These are phyloP conservation scores for Boletus pseudo-olivaceus DNA, from an alignment of 768 basidiomycete species.

Conservation along the genomic window DNA sequence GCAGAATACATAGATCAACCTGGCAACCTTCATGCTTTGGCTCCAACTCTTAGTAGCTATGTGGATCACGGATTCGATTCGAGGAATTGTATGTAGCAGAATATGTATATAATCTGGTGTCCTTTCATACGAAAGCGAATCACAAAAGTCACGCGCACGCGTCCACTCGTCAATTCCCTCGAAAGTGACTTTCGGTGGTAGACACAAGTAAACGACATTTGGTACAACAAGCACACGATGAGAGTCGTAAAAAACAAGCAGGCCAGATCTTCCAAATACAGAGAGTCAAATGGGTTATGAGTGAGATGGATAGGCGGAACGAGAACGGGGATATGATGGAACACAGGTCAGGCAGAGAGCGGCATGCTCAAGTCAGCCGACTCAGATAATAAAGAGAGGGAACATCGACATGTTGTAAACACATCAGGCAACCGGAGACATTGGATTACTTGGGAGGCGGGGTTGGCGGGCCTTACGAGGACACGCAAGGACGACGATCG, in stretches of 20 bases:
- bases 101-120: neutral
- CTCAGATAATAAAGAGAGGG: constrained; percentile 2
- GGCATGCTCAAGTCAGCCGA: neutral
- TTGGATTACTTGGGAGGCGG: constrained; percentile 41
- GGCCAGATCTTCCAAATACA: constrained; percentile 4
- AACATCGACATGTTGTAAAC: neutral
- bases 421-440: neutral
- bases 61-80: neutral
- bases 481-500: neutral
- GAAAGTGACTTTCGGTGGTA: too few relatives aligned
- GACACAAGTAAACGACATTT: neutral
- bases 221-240: neutral
- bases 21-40: neutral
- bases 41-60: neutral
- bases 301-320: neutral
- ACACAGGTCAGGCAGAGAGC: neutral
- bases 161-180: too few relatives aligned
- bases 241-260: neutral
- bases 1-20: too few relatives aligned
- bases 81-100: too few relatives aligned
- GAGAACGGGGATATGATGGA: neutral
- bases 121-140: neutral
- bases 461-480: constrained; percentile 39
- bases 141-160: neutral
- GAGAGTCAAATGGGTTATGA: neutral